Percentiles rank a stretch among this genome's conserved stretches.
phyloP scores from a whole-genome alignment of 208 protist species.

The Crithidia bombi region DNA sequence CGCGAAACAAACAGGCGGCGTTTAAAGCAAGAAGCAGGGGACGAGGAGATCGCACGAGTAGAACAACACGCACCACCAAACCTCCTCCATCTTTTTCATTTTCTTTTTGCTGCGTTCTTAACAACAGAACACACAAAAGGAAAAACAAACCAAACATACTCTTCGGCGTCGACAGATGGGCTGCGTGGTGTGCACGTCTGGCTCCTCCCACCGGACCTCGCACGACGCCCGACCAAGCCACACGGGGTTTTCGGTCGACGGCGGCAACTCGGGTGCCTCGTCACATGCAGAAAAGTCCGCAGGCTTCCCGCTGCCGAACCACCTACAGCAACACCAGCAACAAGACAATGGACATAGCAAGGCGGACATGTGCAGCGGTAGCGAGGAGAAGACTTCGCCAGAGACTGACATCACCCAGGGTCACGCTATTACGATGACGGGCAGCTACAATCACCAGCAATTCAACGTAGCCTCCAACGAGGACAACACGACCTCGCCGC shows the following conservation, averaged over 20 bases:
- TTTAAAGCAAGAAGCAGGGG: not conserved
- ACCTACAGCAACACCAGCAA: not conserved
- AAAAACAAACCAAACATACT: no score
- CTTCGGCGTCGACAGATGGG: no score
- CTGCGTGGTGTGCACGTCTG: not conserved
- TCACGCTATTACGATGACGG: not conserved
- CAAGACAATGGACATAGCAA: not conserved
- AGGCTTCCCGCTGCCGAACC: not conserved
- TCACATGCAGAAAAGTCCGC: conserved; percentile 1
- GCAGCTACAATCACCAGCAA: not conserved
- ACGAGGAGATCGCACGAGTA: not conserved
- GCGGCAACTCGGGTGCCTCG: not conserved
- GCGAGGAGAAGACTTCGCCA: not conserved
- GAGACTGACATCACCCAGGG: not conserved
- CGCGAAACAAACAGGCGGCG: no score
- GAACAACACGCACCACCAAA: no score
- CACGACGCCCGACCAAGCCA: not conserved
- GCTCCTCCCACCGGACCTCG: not conserved
- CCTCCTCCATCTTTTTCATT: conserved; percentile 30
- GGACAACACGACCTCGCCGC: not conserved
- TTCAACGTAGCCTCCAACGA: not conserved
- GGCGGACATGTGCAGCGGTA: not conserved
- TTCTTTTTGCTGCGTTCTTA: conserved; percentile 3
- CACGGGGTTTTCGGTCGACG: not conserved
- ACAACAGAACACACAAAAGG: no score